Evolutionary conservation across 441 rosid species (phyloP), one percentile per base, ranked within the genome.

Genomic region (Syzygium syzygioides): DNA sequence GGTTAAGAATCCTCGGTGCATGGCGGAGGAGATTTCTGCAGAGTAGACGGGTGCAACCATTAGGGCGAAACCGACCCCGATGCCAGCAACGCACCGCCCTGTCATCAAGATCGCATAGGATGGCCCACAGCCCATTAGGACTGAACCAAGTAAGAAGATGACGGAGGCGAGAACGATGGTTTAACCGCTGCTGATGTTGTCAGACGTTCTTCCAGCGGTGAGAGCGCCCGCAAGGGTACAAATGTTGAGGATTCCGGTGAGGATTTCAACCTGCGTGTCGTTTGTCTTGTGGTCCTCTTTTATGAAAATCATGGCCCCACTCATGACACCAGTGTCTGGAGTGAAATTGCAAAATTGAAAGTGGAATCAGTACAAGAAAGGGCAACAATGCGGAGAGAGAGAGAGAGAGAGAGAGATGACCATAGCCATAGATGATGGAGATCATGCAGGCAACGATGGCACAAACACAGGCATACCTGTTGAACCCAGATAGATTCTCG

Each of bases 261-360:
- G 95, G 32, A 97, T 88, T 89, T 97, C 96, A 13, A 97, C 4
- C 68, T 14, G 68, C 68, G 68, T 60, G 32, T 60, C 68, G 32
- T 60, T 60, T 60, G 14, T 60, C 68, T 60, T 14, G 68, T 5
- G 91, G n/a, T 97, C 99, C 68, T 97, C 97, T 91, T 96, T 92
- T 86, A 97, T 96, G 93, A 95, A 97, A n/a, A 96, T 94, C 97
- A 97, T 93, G 15, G 98, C 98, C 83, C 99, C 99, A 86, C 99
- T 97, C 98, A 97, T 97, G 5, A 95, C 97, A n/a, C 97, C 99
- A 41, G 98, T 97, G 90, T 96, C 98, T 97, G 92, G 30, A 76
- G 76, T 8, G 32, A 17, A 64, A 30, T 25, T n/a, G 84, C 25
- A 79, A 48, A 50, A 68, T 50, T 17, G 32, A 71, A 45, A 62